These are phyloP conservation scores for Astrothelium subdiscretum DNA, from an alignment of 495 filamentous ascomycete genomes.

Conservation along the genomic window DNA sequence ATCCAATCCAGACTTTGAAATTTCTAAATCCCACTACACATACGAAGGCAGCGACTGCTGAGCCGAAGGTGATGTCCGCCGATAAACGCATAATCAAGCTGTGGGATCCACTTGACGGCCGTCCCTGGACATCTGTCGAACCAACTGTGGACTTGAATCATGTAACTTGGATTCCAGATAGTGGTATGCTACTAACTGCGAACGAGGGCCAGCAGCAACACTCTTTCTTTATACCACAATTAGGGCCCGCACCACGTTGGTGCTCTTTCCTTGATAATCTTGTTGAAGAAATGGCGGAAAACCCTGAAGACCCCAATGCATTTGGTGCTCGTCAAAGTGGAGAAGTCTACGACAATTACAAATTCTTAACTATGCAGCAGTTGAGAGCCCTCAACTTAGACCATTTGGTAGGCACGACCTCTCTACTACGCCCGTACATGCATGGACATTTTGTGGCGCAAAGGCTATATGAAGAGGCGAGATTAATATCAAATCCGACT, in stretches of 20 bases:
- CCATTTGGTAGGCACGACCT: conserved; percentile 77
- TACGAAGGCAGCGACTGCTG: conserved; percentile 45
- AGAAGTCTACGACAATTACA: conserved; percentile 94
- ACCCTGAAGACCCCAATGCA: conserved; percentile 55
- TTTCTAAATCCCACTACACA: conserved; percentile 66
- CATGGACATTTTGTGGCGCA: conserved; percentile 96
- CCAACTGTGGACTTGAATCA: conserved; percentile 88
- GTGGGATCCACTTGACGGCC: conserved; percentile 71
- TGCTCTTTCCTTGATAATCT: conserved; percentile 93
- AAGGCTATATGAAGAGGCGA: conserved; percentile 85
- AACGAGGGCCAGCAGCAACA: conserved; percentile 91
- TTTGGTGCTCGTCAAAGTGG: conserved; percentile 34
- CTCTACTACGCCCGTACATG: conserved; percentile 87
- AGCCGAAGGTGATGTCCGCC: conserved; percentile 79
- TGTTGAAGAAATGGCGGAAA: conserved; percentile 95
- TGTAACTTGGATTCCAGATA: conserved; percentile 77
- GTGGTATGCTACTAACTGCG: conserved; percentile 85
- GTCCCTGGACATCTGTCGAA: conserved; percentile 89
- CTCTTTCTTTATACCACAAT: conserved; percentile 88
- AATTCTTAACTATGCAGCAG: conserved; percentile 83
- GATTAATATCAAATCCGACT: conserved; percentile 82
- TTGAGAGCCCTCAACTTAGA: conserved; percentile 68
- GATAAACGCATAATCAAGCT: conserved; percentile 97
- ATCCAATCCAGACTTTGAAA: conserved; percentile 78
- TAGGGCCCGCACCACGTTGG: conserved; percentile 88